Percentiles rank a stretch among this genome's conserved stretches.
phyloP scores from a whole-genome alignment of 768 basidiomycete genomes.

The Sarcodon aspratus region DNA sequence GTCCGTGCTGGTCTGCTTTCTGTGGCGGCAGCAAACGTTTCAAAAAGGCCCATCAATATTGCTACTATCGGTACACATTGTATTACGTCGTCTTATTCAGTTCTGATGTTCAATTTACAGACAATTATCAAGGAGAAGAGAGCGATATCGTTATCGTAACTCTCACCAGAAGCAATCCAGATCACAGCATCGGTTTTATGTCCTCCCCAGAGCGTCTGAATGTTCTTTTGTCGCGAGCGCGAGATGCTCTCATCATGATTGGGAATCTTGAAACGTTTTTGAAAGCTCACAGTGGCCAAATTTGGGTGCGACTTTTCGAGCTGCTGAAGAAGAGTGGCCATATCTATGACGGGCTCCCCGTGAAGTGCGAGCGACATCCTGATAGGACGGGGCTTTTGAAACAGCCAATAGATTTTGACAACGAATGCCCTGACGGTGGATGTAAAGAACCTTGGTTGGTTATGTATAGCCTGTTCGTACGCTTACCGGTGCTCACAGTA shows the following conservation, averaged over 20 bases:
- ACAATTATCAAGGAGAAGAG: constrained; percentile 74
- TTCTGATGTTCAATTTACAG: constrained; percentile 18
- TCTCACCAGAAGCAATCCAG: constrained; percentile 46
- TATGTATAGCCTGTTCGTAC: background rate
- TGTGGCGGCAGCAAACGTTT: constrained; percentile 22
- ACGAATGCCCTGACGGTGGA: constrained; percentile 47
- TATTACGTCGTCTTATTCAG: background rate
- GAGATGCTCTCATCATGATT: constrained; percentile 52
- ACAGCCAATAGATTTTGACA: constrained; percentile 36
- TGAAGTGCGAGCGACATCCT: constrained; percentile 46
- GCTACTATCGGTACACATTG: constrained; percentile 48
- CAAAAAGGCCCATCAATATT: constrained; percentile 38
- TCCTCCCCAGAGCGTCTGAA: constrained; percentile 57
- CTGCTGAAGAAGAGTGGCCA: constrained; percentile 30
- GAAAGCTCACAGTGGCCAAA: constrained; percentile 35
- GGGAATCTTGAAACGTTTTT: constrained; percentile 53
- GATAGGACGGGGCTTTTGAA: constrained; percentile 25
- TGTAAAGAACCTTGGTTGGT: constrained; percentile 49
- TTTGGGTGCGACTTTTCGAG: constrained; percentile 39
- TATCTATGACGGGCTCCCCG: constrained; percentile 49
- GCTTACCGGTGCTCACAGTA: background rate
- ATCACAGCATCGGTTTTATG: constrained; percentile 61
- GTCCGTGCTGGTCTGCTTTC: constrained; percentile 42
- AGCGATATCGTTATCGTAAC: constrained; percentile 55
- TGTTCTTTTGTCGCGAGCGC: constrained; percentile 58